Evolutionary conservation across 208 protist species (phyloP), one percentile per base, ranked within the genome.

Genomic region (Trypanosoma vivax): DNA sequence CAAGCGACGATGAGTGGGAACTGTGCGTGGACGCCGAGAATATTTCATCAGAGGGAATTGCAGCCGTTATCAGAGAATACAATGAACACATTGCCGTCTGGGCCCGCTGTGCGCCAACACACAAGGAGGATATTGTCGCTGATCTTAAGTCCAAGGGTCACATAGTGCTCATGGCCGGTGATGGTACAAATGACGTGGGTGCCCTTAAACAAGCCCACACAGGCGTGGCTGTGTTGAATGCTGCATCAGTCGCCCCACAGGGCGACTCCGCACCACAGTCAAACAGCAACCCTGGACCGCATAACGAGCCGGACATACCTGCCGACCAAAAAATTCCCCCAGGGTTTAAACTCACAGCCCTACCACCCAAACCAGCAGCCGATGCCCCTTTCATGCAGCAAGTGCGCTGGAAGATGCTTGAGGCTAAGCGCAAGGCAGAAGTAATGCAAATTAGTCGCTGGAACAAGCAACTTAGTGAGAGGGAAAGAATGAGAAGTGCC

Each of bases 141-240:
- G 73, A 85, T 35, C 71, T 98, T 7, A 95, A 96, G 65, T 53
- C 79, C 37, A 79, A 88, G 63, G 67, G 71, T 4, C 77, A 94
- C 57, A 76, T 85, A n/a, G 87, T 93, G 27, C 79, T 97, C 50
- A 96, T 97, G 85, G 76, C 82, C 13, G 91, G 93, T 41, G 93
- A 97, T 69, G 93, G 93, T 55, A 96, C 89, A n/a, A 97, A 97
- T 75, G 93, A 99, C 71, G 98, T 99, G 11, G 98, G 97, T 24
- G 99, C 98, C 19, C 81, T 99, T 5, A 99, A 99, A 77, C 92
- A 99, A 65, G 94, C 97, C 3, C 88, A 99, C 70, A 96, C 99
- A 1, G 98, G 98, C 46, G 82, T 98, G 45, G 96, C 96, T 5
- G 73, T 99, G 40, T 65, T 99, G 21, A 95, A 95, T 69, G 89